phyloP scores from a whole-genome alignment of 2,329 filamentous ascomycete species.

The Neofusicoccum laricinum region DNA sequence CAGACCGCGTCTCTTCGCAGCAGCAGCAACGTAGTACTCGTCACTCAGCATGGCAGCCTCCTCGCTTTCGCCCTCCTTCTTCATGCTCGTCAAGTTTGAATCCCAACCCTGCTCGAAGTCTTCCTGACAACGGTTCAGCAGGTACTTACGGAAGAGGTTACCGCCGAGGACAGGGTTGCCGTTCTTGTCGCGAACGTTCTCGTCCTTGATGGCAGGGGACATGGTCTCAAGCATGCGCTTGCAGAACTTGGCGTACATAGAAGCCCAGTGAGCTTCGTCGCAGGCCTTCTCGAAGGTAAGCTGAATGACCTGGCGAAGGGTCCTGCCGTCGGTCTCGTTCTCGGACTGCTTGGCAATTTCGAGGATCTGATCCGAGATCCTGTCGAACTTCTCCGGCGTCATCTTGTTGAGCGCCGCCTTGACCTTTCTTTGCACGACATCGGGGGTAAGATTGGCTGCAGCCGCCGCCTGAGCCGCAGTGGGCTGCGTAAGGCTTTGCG shows the following conservation, averaged over 20 bases:
- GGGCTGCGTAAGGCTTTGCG: slow-evolving; percentile 62
- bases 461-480: slow-evolving; percentile 42
- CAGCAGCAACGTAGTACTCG: slow-evolving; percentile 91
- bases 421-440: slow-evolving; percentile 96
- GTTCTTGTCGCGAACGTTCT: slow-evolving; percentile 87
- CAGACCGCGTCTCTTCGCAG: slow-evolving; percentile 92
- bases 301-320: slow-evolving; percentile 95
- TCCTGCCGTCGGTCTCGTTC: slow-evolving; percentile 90
- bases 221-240: slow-evolving; percentile 95
- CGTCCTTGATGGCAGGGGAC: slow-evolving; percentile 91
- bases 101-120: slow-evolving; percentile 99
- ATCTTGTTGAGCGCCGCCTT: slow-evolving; percentile 99
- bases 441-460: slow-evolving; percentile 67
- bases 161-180: slow-evolving; percentile 88
- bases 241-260: slow-evolving; percentile 99
- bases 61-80: slow-evolving; percentile 69
- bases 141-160: slow-evolving; percentile 94
- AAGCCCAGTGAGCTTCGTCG: slow-evolving; percentile 96
- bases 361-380: slow-evolving; percentile 89
- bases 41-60: slow-evolving; percentile 87
- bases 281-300: slow-evolving; percentile 99
- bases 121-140: slow-evolving; percentile 97
- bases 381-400: slow-evolving; percentile 98
- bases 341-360: slow-evolving; percentile 92
- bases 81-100: slow-evolving; percentile 71